Evolutionary conservation across 345 rosid genomes (phyloP).

Genomic region (Citrus reticulata): DNA sequence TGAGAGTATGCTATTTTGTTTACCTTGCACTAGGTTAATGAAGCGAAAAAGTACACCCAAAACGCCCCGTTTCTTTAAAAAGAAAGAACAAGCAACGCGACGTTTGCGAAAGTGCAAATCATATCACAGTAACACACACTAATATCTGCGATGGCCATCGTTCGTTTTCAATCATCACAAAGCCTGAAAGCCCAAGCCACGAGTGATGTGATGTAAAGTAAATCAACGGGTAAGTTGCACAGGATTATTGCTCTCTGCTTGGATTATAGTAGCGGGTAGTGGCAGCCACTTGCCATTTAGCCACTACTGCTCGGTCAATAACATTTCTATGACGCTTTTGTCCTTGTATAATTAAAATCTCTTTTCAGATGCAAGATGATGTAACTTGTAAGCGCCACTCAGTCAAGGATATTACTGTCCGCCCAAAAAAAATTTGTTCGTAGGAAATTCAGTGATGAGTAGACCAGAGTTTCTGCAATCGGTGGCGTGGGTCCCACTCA

Average conservation of each 20-base stretch:
- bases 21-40: too few relatives aligned
- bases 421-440: background rate
- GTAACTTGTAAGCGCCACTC: background rate
- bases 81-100: too few relatives aligned
- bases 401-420: background rate
- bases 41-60: too few relatives aligned
- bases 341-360: background rate
- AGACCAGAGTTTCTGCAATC: background rate
- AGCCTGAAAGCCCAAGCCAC: background rate
- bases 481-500: background rate
- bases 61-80: too few relatives aligned
- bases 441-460: background rate
- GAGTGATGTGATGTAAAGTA: background rate
- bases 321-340: background rate
- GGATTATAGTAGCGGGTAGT: background rate
- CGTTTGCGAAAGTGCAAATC: background rate
- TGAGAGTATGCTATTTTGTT: too few relatives aligned
- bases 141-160: background rate
- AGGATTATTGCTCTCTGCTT: background rate
- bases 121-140: background rate
- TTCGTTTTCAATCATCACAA: background rate
- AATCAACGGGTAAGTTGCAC: background rate
- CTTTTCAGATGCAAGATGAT: background rate
- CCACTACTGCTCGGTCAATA: background rate
- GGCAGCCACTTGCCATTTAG: too few relatives aligned